Conservation (phyloP, 192 early-diverging fungal species). For the Backusella tuberculispora region DNA sequence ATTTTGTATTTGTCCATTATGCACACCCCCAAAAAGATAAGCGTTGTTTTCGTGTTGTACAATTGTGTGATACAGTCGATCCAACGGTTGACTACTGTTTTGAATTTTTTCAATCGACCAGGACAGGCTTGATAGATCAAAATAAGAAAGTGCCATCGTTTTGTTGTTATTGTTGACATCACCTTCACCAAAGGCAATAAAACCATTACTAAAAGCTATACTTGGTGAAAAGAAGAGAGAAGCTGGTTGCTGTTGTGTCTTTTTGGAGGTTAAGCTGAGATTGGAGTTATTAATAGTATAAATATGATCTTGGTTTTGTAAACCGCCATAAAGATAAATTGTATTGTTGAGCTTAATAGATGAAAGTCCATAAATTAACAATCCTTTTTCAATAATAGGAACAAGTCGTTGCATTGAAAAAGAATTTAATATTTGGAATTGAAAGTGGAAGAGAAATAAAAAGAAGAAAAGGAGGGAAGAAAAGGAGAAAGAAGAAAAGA, state of each 20-base stretch:
- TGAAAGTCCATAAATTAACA: neutral
- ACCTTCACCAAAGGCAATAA: neutral
- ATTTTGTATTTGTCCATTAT: neutral
- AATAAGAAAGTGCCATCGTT: neutral
- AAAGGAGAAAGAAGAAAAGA: no score
- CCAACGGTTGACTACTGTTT: neutral
- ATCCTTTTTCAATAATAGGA: neutral
- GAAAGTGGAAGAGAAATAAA: neutral
- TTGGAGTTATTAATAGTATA: neutral
- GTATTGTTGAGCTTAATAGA: neutral
- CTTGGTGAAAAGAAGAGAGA: neutral
- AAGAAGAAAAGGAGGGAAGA: neutral
- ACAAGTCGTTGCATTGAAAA: neutral
- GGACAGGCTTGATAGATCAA: neutral
- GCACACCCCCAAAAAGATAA: constrained; percentile 1
- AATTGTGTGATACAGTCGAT: neutral
- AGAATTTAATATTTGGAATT: neutral
- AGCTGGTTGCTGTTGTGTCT: neutral
- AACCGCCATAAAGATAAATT: constrained; percentile 4
- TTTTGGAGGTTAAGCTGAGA: neutral
- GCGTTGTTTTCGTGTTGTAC: neutral
- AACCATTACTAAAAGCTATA: neutral
- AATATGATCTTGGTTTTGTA: neutral
- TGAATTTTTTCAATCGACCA: neutral
- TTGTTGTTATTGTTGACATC: neutral